Base-by-base conservation (phyloP, 177 flowering plant genomes). In the Telopea speciosissima region DNA sequence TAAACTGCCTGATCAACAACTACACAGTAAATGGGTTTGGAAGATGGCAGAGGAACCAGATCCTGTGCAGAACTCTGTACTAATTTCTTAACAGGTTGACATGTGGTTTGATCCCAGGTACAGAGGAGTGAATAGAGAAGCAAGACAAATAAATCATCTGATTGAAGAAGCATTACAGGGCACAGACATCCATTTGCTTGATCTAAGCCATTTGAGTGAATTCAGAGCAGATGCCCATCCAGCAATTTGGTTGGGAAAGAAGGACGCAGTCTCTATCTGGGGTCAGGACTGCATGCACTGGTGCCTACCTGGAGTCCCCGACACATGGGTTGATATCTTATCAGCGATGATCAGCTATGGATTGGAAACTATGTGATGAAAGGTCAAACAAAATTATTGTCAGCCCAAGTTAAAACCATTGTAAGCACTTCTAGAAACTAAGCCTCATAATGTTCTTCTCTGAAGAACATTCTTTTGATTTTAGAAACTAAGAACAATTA, bases 251-350 rank as follows among this genome's bases (percentile, higher is more conserved):
- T 77, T 95, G 68, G 99, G 98, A 68, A 91, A 84, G 85, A 85
- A 89, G 75, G 96, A 89, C 73, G 99, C 99, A 7, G 98, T 95
- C 42, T 78, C 89, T 8, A 75, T 86, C 61, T 95, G 98, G 99
- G 99, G 98, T 58, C 97, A 95, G 81, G 99, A 95, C 68, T 95
- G 99, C 86, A 83, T 95, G 97, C 99, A 95, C 67, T 93, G 99
- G 99, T 95, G 98, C 85, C 83, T 95, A 40, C 98, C 99, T 11
- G 99, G 99, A 62, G 85, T 95, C 13, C 99, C 99, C 0, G 97
- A 94, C 77, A 92, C 92, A 49, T 90, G 97, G 99, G 97, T 90
- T 33, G 96, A 94, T 71, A 92, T 92, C 24, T 79, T 92, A 66
- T 69, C 96, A 8, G 81, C 83, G 56, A 62, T 85, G 62, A 86